Conservation (phyloP, 176 grass and related monocot genomes). For the Bolboschoenus planiculmis region DNA sequence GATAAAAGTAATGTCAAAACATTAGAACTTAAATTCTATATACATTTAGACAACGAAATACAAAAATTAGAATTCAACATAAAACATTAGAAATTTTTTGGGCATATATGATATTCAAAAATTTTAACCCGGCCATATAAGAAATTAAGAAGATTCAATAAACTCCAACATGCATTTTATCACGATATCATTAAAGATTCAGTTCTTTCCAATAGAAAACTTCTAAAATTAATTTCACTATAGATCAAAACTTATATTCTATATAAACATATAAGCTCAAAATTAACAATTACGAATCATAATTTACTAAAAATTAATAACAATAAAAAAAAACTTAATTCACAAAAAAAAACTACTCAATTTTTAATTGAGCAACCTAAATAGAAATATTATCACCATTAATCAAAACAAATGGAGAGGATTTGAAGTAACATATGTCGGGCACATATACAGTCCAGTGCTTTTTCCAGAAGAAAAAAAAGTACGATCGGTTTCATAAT, state of each 20-base stretch:
- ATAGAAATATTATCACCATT: neutral
- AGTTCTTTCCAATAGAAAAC: neutral
- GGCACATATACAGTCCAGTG: neutral
- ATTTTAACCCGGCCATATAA: neutral
- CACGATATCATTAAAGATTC: neutral
- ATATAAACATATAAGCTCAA: no score
- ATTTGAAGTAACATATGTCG: conserved; percentile 1
- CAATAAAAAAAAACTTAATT: no score
- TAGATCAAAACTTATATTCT: no score
- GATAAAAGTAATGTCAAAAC: neutral
- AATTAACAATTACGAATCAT: no score
- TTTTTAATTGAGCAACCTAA: neutral
- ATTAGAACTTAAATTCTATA: no score
- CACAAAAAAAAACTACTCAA: neutral
- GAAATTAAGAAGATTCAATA: neutral
- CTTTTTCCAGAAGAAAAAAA: neutral
- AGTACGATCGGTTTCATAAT: neutral
- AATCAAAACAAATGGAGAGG: conserved; percentile 5
- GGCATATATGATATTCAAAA: neutral
- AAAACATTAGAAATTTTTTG: neutral
- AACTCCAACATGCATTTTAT: neutral
- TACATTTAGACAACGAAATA: no score
- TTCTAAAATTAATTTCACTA: no score
- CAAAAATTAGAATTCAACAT: neutral
- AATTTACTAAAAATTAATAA: no score